Conservation (phyloP, 2,329 filamentous ascomycete genomes). For the Davidsoniella neocaledoniae region DNA sequence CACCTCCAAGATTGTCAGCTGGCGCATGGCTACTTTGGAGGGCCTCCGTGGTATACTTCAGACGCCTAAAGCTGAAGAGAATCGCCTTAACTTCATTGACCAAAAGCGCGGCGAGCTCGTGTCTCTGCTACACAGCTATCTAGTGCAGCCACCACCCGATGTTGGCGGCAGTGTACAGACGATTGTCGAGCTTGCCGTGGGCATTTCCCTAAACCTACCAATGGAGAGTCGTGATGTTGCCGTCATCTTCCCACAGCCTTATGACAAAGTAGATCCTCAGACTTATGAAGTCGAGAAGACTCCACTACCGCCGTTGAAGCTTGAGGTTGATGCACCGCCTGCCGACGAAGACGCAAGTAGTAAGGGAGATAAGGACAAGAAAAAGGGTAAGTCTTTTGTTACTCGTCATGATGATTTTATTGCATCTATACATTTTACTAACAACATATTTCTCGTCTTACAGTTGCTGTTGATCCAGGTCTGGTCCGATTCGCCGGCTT, state of each 20-base stretch:
- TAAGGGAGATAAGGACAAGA: conserved; percentile 28
- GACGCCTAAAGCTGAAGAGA: conserved; percentile 45
- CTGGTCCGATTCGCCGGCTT: conserved; percentile 64
- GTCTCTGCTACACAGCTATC: conserved; percentile 51
- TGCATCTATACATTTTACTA: neutral
- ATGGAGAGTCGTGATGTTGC: conserved; percentile 82
- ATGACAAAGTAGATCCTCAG: conserved; percentile 48
- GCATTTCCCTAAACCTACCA: conserved; percentile 71
- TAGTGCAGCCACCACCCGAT: conserved; percentile 62
- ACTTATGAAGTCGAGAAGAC: conserved; percentile 79
- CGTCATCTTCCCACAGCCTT: conserved; percentile 71
- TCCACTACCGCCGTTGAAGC: conserved; percentile 36
- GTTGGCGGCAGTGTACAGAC: conserved; percentile 79
- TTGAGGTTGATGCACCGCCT: conserved; percentile 14
- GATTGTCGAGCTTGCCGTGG: conserved; percentile 82
- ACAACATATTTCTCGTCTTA: neutral
- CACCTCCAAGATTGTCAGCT: conserved; percentile 73
- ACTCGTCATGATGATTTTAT: neutral
- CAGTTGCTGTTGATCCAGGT: conserved; percentile 24
- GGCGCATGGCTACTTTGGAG: conserved; percentile 86
- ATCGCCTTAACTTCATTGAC: conserved; percentile 52
- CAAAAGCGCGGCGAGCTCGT: conserved; percentile 52
- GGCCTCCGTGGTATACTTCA: conserved; percentile 60
- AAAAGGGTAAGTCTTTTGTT: conserved; percentile 26
- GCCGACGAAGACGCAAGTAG: conserved; percentile 20